Evolutionary conservation across 2,329 filamentous ascomycete genomes (phyloP), one percentile per base, ranked within the genome.

Genomic region (Paecilomyces dactylethromorphus): DNA sequence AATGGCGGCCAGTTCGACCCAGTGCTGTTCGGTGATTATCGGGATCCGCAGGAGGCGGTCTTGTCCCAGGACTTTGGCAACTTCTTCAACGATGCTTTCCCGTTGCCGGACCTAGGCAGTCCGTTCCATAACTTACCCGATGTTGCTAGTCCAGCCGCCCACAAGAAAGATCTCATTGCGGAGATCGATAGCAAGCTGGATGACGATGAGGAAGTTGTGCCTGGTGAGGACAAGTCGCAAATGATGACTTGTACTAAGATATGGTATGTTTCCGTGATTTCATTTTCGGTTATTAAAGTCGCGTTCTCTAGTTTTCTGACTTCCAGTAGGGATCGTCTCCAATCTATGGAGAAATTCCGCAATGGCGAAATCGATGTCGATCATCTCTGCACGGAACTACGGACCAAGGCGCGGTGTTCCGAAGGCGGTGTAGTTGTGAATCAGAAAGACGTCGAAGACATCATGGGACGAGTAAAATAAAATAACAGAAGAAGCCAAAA

Each of bases 321-420:
- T 15, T 12, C 21, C 8, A 50, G 50, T 70, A 97, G 93, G 94
- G 92, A 96, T 75, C 91, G 91, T 76, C 77, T 97, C 22, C 91
- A 95, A 78, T 85, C 84, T 35, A 95, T 92, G 74, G 87, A 91
- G 60, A 92, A 89, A 72, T 94, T 96, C 66, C 89, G 92, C 70
- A 90, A 85, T 59, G 92, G 92, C 66, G 92, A 95, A 66, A 91
- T 97, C 64, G 94, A 99, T 65, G 88, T 99, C 54, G 94, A 99
- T 70, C 87, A 88, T 33, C 83, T 99, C 24, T 99, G 94, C 78
- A 89, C 89, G 3, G 92, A 99, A 71, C 84, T 99, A 13, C 90
- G 93, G 64, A 90, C 92, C 73, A 99, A 99, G 79, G 94, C 94
- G 59, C 94, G 93, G 71, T 99, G 94, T 74, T 96, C 92, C 0